phyloP scores from a whole-genome alignment of 2,329 filamentous ascomycete genomes.

The Escovopsis weberi region DNA sequence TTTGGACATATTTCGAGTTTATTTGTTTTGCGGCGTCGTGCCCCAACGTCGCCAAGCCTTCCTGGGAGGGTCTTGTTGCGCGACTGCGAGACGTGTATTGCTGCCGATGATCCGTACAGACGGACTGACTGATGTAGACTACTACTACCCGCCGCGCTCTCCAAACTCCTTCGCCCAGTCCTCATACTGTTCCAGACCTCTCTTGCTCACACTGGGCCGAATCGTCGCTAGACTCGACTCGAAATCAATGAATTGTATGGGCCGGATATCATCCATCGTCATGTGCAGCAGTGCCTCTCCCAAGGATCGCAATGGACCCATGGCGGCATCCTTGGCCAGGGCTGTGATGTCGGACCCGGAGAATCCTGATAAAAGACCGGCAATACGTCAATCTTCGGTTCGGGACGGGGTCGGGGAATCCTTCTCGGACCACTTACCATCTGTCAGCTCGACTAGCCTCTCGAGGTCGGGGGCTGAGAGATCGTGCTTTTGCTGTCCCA shows the following conservation, averaged over 20 bases:
- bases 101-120: too few relatives aligned
- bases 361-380: slow-evolving; percentile 48
- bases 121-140: neutral
- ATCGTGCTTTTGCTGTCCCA: slow-evolving; percentile 78
- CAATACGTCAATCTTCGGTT: neutral
- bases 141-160: slow-evolving; percentile 60
- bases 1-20: too few relatives aligned
- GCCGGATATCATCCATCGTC: slow-evolving; percentile 85
- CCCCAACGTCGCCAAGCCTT: too few relatives aligned
- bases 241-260: slow-evolving; percentile 75
- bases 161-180: slow-evolving; percentile 91
- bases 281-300: slow-evolving; percentile 83
- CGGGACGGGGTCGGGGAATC: neutral
- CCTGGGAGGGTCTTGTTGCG: too few relatives aligned
- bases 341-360: slow-evolving; percentile 95
- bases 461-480: slow-evolving; percentile 59
- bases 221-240: slow-evolving; percentile 71
- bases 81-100: too few relatives aligned
- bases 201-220: slow-evolving; percentile 73
- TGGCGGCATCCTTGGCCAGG: slow-evolving; percentile 91
- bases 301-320: slow-evolving; percentile 82
- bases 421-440: slow-evolving; percentile 42
- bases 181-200: slow-evolving; percentile 78
- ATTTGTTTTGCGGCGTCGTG: too few relatives aligned
- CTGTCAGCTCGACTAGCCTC: slow-evolving; percentile 62